A percentile compares a stretch with the other conserved stretches of the same genome.
These are phyloP conservation scores for Spathaspora sp. DNA, from an alignment of 1,139 yeast genomes.

Conservation along the genomic window DNA sequence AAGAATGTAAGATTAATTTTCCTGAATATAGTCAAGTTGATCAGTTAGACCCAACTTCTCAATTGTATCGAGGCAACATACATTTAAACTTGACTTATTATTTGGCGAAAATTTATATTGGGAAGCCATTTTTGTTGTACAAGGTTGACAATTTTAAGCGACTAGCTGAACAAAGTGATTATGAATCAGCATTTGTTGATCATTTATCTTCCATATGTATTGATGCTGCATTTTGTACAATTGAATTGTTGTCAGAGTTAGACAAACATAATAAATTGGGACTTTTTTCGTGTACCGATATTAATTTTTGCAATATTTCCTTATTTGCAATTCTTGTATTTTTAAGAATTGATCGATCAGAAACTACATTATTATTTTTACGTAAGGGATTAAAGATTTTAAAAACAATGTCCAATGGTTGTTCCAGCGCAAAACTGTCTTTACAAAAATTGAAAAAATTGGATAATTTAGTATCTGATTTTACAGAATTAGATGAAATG, in stretches of 20 bases:
- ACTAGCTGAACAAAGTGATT: constrained; percentile 7
- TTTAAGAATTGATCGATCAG: constrained; percentile 18
- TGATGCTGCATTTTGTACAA: constrained; percentile 19
- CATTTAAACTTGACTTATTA: constrained; percentile 18
- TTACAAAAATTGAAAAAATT: constrained; percentile 10
- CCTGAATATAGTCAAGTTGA: constrained; percentile 14
- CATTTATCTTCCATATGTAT: constrained; percentile 19
- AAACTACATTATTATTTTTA: constrained; percentile 17
- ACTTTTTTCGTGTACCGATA: constrained; percentile 19
- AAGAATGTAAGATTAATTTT: constrained; percentile 14
- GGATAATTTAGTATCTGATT: constrained; percentile 11
- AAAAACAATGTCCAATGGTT: constrained; percentile 17
- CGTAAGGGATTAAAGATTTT: constrained; percentile 18
- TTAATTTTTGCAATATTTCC: constrained; percentile 18
- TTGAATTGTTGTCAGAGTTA: constrained; percentile 17
- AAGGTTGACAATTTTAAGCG: constrained; percentile 17
- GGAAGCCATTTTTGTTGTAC: constrained; percentile 20
- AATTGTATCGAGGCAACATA: constrained; percentile 14
- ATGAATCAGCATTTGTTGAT: constrained; percentile 17
- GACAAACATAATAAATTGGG: constrained; percentile 17
- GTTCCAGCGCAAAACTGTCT: constrained; percentile 18
- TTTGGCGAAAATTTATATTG: constrained; percentile 19
- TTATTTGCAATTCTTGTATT: constrained; percentile 18
- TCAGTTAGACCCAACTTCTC: constrained; percentile 10
- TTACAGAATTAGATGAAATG: constrained; percentile 12